Base-by-base conservation (phyloP, 164 flowering plant genomes). In the Nelumbo lutea region DNA sequence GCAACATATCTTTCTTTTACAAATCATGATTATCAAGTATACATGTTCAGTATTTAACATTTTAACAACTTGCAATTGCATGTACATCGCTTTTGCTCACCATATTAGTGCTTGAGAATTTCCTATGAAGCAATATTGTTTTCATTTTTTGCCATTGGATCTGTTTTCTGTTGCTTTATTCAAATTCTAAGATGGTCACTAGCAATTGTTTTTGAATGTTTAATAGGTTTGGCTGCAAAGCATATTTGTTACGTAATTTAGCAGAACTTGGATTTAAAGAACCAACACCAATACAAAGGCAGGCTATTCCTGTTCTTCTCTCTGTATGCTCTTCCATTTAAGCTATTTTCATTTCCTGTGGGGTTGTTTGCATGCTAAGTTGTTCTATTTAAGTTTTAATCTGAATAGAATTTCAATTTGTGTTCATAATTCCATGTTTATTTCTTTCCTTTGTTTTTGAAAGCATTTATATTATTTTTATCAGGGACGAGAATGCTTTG, bases 211-310 rank as follows among this genome's bases (percentile, higher is more conserved):
- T 47, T 65, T 63, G 53, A 44, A 66, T 70, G n/a, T 48, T 72
- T 41, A 57, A 66, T 89, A 94, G 98, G 75, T 90, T 82, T 80
- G 66, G 64, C 51, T 91, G 97, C 71, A 78, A 76, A 53, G 68
- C 84, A 48, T 87, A 84, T 73, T 61, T 94, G 67, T 67, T 90
- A 5, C 83, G 62, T 68, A 91, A 91, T 76, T 74, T 90, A 63
- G 82, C 80, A 55, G 85, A 84, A 74, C 90, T 87, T 78, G 96
- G 97, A 77, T 90, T 83, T 68, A 83, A 79, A 73, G 98, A 94
- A 72, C 98, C 98, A 75, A 94, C 98, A 61, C 95, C 98, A 68
- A 94, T 94, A 64, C 98, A 94, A 86, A 86, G 93, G 90, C 98
- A 94, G 95, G 95, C 96, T 79, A 90, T 94, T 83, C 92, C 98